Evolutionary conservation across 108 stramenopile genomes (phyloP), one percentile per base, ranked within the genome.

Genomic region (Skeletonema marinoi): DNA sequence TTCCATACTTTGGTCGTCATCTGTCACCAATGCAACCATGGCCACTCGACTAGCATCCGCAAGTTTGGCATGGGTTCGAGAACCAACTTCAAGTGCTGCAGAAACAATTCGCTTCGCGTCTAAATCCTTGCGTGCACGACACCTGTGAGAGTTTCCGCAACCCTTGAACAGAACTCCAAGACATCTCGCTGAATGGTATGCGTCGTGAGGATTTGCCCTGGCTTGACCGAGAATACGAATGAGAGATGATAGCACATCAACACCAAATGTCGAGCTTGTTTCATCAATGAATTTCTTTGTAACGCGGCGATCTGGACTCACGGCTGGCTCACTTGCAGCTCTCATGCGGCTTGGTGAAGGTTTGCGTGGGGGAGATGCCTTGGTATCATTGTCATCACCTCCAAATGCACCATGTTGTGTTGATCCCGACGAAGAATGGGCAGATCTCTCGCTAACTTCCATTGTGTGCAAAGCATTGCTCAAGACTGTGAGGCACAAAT

Each of bases 61-160:
- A 29, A 96, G 85, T 66, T 92, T 93, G 12, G 88, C 83, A 78
- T 96, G 95, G 50, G 85, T 92, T 66, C 89, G 77, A 12, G 84
- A 77, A 32, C 95, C 95, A 32, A 93, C 92, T 63, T 93, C 92
- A 21, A 93, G 61, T 0, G 95, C 95, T 7, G 90, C 90, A 4
- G 83, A 78, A 50, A 96, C 89, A 36, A 93, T 91, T 6, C 86
- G 88, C 60, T 93, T 93, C 35, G 95, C 95, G 32, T 92, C 90
- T 11, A 96, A 81, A 62, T 92, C 92, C 62, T 88, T 86, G 4
- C 92, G 84, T 16, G 82, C 81, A 17, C 86, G 74, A 33, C 90
- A 91, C 62, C 90, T 90, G 58, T 96, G 86, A 11, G 88, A 89
- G 46, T 82, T 82, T 17, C 81, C 81, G 66, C 81, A 75, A 1